Percentiles rank a stretch among this genome's conserved stretches.
These are phyloP conservation scores for Trichoderma parareesei DNA, from an alignment of 495 filamentous ascomycete genomes.

Conservation along the genomic window DNA sequence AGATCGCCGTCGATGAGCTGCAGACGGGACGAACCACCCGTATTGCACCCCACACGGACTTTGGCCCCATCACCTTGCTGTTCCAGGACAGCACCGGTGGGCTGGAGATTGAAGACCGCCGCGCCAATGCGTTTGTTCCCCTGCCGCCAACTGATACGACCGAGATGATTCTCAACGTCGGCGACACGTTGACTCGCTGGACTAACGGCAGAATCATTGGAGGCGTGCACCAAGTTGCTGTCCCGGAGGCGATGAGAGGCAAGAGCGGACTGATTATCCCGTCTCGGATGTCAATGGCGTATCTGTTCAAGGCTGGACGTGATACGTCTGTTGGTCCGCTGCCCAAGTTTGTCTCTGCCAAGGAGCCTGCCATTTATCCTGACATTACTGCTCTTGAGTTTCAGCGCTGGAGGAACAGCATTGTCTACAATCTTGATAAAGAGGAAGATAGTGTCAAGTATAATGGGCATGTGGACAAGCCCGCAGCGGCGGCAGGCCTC, in stretches of 20 bases:
- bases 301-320: slow-evolving; percentile 2
- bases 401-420: neutral
- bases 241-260: neutral
- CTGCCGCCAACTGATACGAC: slow-evolving; percentile 17
- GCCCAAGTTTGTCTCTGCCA: neutral
- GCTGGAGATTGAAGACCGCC: slow-evolving; percentile 24
- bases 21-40: slow-evolving; percentile 1
- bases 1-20: slow-evolving; percentile 23
- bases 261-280: neutral
- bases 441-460: neutral
- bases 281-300: neutral
- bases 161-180: slow-evolving; percentile 42
- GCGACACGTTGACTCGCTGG: slow-evolving; percentile 23
- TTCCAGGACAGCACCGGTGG: slow-evolving; percentile 35
- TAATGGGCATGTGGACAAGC: neutral
- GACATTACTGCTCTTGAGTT: neutral
- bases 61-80: slow-evolving; percentile 31
- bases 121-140: neutral
- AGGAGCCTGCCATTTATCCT: neutral
- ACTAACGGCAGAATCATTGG: slow-evolving; percentile 7
- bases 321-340: neutral
- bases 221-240: neutral
- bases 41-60: slow-evolving; percentile 32
- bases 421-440: neutral
- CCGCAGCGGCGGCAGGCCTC: neutral